Evolutionary conservation across 129 eudicot genomes (phyloP), one percentile per base, ranked within the genome.

Genomic region (Pittosporum tobira): DNA sequence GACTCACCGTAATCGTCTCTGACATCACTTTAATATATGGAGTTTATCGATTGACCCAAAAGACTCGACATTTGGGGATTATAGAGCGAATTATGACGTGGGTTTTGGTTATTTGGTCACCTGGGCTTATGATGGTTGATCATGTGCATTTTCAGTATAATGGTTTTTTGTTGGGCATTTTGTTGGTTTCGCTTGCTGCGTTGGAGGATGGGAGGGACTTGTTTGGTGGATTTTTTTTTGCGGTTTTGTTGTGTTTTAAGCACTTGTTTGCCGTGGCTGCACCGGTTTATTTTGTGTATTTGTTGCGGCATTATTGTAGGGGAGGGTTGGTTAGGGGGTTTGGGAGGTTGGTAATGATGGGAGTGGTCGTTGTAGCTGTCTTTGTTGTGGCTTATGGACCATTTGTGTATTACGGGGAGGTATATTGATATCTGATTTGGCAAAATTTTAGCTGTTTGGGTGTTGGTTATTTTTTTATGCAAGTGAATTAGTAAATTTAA

Each of bases 91-190:
- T 73, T 51, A n/a, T 90, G 82, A 75, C 80, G 38, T 85, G 94
- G 97, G 73, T 74, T 62, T 70, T 86, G 79, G 74, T 90, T 58
- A 25, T 90, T 73, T 80, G 94, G 88, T 75, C 86, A 23, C 97
- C 95, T 37, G 93, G 81, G 43, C 53, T 89, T 79, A 50, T 85
- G 40, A 80, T 89, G 48, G 97, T 89, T 19, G 95, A 89, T 62
- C 97, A 89, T 63, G 8, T 90, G 71, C 97, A 90, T 78, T 90
- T 85, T 73, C 97, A 90, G 88, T 90, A 85, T 66, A 85, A 90
- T 62, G 97, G 97, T 72, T 75, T 90, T 71, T 70, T 90, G 31
- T 67, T 90, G 65, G 94, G 97, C 47, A 23, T 82, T 52, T 65
- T 90, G 56, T 59, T 90, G 66, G 3, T 83, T 46, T 90, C 97